Conservation (phyloP, 169 alveolate genomes). For the Plasmodium knowlesi region DNA sequence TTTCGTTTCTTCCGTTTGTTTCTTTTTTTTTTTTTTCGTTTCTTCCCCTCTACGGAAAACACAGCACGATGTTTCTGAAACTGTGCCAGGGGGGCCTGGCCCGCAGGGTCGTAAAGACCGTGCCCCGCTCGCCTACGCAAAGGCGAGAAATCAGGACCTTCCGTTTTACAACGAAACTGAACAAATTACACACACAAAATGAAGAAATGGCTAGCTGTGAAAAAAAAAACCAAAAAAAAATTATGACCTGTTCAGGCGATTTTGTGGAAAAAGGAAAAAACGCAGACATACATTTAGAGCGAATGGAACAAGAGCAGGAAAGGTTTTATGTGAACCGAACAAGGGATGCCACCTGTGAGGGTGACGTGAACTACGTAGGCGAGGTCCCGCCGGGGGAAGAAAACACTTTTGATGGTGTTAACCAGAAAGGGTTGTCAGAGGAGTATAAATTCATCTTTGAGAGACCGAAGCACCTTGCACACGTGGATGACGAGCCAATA, state of each 20-base stretch:
- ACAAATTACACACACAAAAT: constrained; percentile 31
- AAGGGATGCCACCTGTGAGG: background rate
- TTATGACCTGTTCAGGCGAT: constrained; percentile 44
- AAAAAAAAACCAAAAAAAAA: constrained; percentile 7
- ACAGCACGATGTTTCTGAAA: constrained; percentile 21
- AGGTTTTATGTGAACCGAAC: background rate
- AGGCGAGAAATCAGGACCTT: constrained; percentile 26
- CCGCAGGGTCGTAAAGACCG: background rate
- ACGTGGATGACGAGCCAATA: constrained; percentile 85
- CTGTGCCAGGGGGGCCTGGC: background rate
- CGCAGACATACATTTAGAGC: background rate
- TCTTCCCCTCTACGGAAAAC: background rate
- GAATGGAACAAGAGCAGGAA: background rate
- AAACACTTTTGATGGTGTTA: background rate
- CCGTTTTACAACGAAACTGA: background rate
- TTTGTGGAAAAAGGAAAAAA: constrained; percentile 39
- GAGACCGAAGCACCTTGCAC: constrained; percentile 72
- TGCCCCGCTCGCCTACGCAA: background rate
- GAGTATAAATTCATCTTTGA: constrained; percentile 60
- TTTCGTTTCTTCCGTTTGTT: background rate
- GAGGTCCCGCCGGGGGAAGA: constrained; percentile 7
- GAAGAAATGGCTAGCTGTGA: constrained; percentile 7
- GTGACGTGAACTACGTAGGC: background rate
- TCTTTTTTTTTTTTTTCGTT: background rate
- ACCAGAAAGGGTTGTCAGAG: background rate